Base-by-base conservation (phyloP, 805 yeast species). In the Sugiyamaella smithiae region DNA sequence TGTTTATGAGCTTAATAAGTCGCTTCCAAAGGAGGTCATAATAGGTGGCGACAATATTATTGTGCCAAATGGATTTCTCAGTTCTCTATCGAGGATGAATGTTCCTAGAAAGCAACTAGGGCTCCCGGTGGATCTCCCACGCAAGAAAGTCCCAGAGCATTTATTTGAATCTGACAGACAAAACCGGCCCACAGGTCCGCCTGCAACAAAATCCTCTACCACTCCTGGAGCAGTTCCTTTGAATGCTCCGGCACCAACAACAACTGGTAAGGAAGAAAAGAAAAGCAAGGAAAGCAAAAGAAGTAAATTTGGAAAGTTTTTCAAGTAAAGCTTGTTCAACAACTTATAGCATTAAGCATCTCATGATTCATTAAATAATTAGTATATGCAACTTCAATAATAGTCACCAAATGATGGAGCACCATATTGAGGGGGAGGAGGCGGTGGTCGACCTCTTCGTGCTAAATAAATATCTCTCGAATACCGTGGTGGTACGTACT, bases 31-130 rank as follows among this genome's bases (percentile, higher is more conserved):
- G 61, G 96, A 88, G 52, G 76, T 93, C 14, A 79, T 84, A 52
- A 68, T 91, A 50, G 98, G 98, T 0, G 81, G 90, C 11, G 95
- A 86, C 62, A 81, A 84, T 46, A 66, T 88, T 1, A 67, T 87
- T 52, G 79, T 70, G 5, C 72, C 76, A 1, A 45, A 47, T 1
- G 55, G 53, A 47, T 70, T 60, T 50, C 49, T 71, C 37, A 54
- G 58, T 14, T 57, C 62, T 16, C 46, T 71, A 44, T 49, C 59
- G 9, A 50, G 64, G 2, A 54, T 67, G 26, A 43, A 54, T 2
- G 48, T 54, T 4, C 58, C 63, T 3, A 57, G 73, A 11, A 57
- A 58, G 23, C 48, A 55, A 40, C 57, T 70, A 20, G 43, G 49
- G 5, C 60, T 70, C 11, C 63, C 62, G 5, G 57, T 45, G 17